These are phyloP conservation scores for Cladosporium cucumerinum DNA, from an alignment of 2,329 filamentous ascomycete species.

Conservation along the genomic window DNA sequence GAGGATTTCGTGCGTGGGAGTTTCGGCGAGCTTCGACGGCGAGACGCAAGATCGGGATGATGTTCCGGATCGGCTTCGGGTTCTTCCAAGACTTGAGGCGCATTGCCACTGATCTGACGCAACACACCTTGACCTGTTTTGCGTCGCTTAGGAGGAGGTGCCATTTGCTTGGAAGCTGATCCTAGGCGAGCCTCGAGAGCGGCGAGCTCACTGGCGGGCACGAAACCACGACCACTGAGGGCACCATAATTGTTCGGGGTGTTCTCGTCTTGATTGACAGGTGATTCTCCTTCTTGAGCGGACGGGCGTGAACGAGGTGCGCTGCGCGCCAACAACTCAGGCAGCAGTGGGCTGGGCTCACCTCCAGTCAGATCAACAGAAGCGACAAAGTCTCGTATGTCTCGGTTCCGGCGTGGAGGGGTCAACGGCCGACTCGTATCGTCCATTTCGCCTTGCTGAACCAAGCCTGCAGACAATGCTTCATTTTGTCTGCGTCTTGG, in stretches of 20 bases:
- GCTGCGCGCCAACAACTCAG: neutral
- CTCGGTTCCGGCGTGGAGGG: slow-evolving; percentile 28
- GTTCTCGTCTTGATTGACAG: slow-evolving; percentile 17
- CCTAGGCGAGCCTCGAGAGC: slow-evolving; percentile 17
- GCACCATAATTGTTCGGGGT: neutral
- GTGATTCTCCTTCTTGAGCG: neutral
- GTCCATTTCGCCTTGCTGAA: slow-evolving; percentile 24
- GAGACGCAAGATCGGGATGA: slow-evolving; percentile 17
- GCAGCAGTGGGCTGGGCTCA: neutral
- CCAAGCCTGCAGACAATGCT: neutral
- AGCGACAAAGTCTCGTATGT: slow-evolving; percentile 33
- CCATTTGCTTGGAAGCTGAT: slow-evolving; percentile 14
- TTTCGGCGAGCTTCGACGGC: slow-evolving; percentile 25
- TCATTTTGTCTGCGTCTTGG: neutral
- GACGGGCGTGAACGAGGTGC: neutral
- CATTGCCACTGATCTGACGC: slow-evolving; percentile 27
- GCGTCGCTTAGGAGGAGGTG: slow-evolving; percentile 24
- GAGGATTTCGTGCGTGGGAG: slow-evolving; percentile 35
- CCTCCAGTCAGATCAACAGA: slow-evolving; percentile 17
- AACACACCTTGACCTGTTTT: slow-evolving; percentile 25
- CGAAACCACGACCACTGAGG: slow-evolving; percentile 23
- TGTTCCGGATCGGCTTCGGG: slow-evolving; percentile 18
- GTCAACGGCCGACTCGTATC: slow-evolving; percentile 24
- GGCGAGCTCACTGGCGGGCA: slow-evolving; percentile 31
- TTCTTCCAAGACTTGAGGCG: slow-evolving; percentile 6